These are phyloP conservation scores for Cutaneotrichosporon cutaneum DNA, from an alignment of 1,284 basidiomycete species.

Conservation along the genomic window DNA sequence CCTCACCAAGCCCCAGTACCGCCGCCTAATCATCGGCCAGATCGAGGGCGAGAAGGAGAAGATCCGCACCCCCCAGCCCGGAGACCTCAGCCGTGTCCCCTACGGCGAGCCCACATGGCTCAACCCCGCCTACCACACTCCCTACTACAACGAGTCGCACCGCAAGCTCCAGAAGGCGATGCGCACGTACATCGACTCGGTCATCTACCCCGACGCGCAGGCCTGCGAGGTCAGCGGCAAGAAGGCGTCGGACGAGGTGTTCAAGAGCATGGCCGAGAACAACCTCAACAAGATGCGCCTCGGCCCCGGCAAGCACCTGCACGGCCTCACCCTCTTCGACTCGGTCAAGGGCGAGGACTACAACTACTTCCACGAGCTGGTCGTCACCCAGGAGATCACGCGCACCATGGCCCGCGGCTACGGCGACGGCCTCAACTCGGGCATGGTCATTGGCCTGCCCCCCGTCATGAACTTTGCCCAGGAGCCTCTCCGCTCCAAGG, in stretches of 20 bases:
- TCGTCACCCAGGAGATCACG: constrained; percentile 81
- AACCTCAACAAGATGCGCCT: constrained; percentile 87
- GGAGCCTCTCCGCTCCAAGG: constrained; percentile 58
- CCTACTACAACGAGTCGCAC: constrained; percentile 74
- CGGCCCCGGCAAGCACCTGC: constrained; percentile 73
- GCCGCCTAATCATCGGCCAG: constrained; percentile 66
- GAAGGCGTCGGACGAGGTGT: constrained; percentile 55
- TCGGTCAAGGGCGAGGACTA: constrained; percentile 87
- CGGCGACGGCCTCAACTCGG: constrained; percentile 73
- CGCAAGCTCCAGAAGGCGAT: constrained; percentile 55
- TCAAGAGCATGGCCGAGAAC: constrained; percentile 57
- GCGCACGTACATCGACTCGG: constrained; percentile 60
- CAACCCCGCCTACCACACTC: constrained; percentile 69
- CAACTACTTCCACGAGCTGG: constrained; percentile 70
- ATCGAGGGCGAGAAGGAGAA: constrained; percentile 65
- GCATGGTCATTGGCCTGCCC: constrained; percentile 70
- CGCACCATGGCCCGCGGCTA: constrained; percentile 79
- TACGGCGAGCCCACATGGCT: constrained; percentile 88
- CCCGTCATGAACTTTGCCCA: constrained; percentile 63
- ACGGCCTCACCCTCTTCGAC: constrained; percentile 77
- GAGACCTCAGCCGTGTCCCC: constrained; percentile 64
- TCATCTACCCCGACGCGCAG: constrained; percentile 58
- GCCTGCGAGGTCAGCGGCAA: constrained; percentile 75
- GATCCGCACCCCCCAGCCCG: constrained; percentile 59
- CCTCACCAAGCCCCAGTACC: constrained; percentile 69